phyloP scores from a whole-genome alignment of 805 yeast genomes.

The Wickerhamiella vanderwaltii region DNA sequence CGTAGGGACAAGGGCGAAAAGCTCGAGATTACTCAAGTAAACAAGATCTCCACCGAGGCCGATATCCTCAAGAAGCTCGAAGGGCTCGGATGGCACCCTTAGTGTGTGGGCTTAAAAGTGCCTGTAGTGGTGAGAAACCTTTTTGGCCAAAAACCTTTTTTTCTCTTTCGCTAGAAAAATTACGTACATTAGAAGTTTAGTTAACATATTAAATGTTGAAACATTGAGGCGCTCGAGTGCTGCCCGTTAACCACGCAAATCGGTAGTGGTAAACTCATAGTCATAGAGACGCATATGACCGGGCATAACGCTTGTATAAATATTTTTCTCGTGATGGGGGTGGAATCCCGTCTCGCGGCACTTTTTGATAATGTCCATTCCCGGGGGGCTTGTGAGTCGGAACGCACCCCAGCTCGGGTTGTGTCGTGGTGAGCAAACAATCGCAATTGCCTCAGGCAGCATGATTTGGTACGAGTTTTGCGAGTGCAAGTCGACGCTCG shows the following conservation, averaged over 20 bases:
- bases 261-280: conserved; percentile 28
- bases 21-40: conserved; percentile 83
- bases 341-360: conserved; percentile 46
- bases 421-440: conserved; percentile 48
- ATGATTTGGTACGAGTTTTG: conserved; percentile 57
- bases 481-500: conserved; percentile 56
- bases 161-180: no score
- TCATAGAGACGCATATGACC: conserved; percentile 18
- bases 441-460: conserved; percentile 58
- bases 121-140: no score
- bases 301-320: conserved; percentile 31
- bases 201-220: no score
- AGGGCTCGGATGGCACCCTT: conserved; percentile 53
- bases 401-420: conserved; percentile 43
- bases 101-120: neutral
- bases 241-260: conserved; percentile 32
- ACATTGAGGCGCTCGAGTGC: no score
- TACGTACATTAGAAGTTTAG: no score
- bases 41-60: conserved; percentile 78
- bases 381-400: conserved; percentile 55
- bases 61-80: conserved; percentile 64
- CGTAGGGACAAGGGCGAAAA: conserved; percentile 74
- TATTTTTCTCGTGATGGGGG: conserved; percentile 42
- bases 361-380: conserved; percentile 41
- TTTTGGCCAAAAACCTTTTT: no score